These are phyloP conservation scores for Helichrysum umbraculigerum DNA, from an alignment of 129 eudicot species.

Conservation along the genomic window DNA sequence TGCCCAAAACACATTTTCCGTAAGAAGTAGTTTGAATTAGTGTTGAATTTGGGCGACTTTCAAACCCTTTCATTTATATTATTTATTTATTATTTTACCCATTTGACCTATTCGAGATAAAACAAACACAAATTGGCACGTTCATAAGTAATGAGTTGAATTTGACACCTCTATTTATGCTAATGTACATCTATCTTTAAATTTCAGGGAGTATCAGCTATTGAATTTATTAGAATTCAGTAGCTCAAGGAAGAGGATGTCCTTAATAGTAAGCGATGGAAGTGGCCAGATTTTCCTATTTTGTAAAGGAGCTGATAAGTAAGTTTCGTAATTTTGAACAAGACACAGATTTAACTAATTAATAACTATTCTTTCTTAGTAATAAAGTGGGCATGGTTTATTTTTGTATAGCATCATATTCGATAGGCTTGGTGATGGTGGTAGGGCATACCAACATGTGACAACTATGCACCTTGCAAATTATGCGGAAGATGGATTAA, in stretches of 20 bases:
- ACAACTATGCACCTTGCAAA: slow-evolving; percentile 58
- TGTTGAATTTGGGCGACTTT: no score
- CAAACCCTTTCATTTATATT: no score
- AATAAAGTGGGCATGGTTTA: slow-evolving; percentile 13
- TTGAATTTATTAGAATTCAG: slow-evolving; percentile 55
- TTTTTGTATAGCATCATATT: slow-evolving; percentile 45
- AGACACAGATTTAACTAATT: not conserved
- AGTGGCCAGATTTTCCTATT: slow-evolving; percentile 46
- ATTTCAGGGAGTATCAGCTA: slow-evolving; percentile 51
- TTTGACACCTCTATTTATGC: not conserved
- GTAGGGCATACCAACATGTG: slow-evolving; percentile 56
- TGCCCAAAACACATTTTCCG: no score
- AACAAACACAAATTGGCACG: no score
- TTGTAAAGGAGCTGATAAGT: slow-evolving; percentile 61
- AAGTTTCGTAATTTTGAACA: slow-evolving; percentile 23
- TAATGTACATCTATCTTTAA: not conserved
- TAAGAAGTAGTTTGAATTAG: no score
- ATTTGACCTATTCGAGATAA: no score
- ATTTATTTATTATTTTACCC: no score
- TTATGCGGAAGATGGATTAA: slow-evolving; percentile 56
- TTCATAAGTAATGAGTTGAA: no score
- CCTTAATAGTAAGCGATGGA: slow-evolving; percentile 53
- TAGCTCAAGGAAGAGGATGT: slow-evolving; percentile 59
- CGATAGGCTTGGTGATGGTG: slow-evolving; percentile 53
- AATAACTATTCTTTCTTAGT: no score